Evolutionary conservation across 805 yeast genomes (phyloP), one percentile per base, ranked within the genome.

Genomic region (Maudiozyma bulderi): DNA sequence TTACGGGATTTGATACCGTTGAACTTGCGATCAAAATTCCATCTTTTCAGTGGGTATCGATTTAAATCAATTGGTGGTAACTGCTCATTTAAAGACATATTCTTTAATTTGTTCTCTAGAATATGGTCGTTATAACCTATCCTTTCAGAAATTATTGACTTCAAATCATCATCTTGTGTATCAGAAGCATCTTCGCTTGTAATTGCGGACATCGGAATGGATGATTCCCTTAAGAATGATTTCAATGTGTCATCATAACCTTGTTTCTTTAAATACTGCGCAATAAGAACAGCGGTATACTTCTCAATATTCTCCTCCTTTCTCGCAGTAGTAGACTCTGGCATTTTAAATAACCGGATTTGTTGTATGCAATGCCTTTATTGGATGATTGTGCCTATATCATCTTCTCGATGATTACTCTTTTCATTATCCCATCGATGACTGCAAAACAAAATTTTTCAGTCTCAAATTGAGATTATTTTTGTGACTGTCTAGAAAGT

Each of bases 221-320:
- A 43, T n/a, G 57, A 15, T 33, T 69, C 72, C 26, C 49, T 51
- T 31, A 80, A 75, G 44, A 82, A 76, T 2, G 67, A 57, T n/a
- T 62, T 58, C 11, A 82, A 62, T 0, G 90, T 77, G 0, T 66
- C 67, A 1, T 48, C 52, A 44, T 71, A 73, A 0, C 78, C 76
- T 31, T 78, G 71, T n/a, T 71, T 65, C 31, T 70, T 61, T n/a
- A 84, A 69, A 54, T 76, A 84, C 32, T 80, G 78, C 0, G 86
- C 88, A 10, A 84, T 69, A 33, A 82, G 61, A 2, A 67, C 55
- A 15, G 66, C 62, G 2, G 68, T 59, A 40, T 58, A 55, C 14
- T 48, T 44, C 8, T 52, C 52, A 7, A 41, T 33, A 15, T 28
- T 45, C 3, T 26, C 34, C n/a, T 39, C 42, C 3, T 20, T 20